Evolutionary conservation across 306 rosid genomes (phyloP).

Genomic region (Quillaja saponaria): DNA sequence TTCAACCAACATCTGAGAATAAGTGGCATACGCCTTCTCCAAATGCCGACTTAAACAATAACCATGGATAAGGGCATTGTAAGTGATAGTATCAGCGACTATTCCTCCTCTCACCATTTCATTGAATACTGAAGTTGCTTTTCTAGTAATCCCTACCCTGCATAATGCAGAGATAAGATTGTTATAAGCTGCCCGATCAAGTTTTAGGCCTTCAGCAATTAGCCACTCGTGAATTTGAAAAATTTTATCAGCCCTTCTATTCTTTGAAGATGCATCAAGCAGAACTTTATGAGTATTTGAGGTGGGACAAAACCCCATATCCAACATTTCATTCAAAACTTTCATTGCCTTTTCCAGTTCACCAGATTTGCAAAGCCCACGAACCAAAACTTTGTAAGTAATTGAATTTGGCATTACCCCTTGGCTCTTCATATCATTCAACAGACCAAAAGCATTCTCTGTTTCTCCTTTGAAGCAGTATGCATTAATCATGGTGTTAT

Average conservation of each 20-base stretch:
- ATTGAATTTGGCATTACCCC: constrained; percentile 56
- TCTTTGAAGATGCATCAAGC: constrained; percentile 63
- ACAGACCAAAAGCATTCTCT: constrained; percentile 58
- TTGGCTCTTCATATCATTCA: constrained; percentile 77
- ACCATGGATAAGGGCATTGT: constrained; percentile 75
- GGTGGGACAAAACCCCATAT: constrained; percentile 52
- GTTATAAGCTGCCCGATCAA: constrained; percentile 56
- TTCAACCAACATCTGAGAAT: constrained; percentile 56
- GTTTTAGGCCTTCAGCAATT: constrained; percentile 62
- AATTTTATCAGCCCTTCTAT: constrained; percentile 57
- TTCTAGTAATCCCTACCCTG: constrained; percentile 79
- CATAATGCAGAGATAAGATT: constrained; percentile 67
- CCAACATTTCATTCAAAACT: constrained; percentile 60
- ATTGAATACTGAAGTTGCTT: constrained; percentile 61
- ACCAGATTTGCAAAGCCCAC: constrained; percentile 66
- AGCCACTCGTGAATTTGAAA: constrained; percentile 66
- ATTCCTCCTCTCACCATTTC: constrained; percentile 63
- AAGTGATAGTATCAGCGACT: constrained; percentile 60
- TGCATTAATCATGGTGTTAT: constrained; percentile 68
- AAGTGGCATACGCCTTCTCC: constrained; percentile 57
- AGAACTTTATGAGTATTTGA: constrained; percentile 56
- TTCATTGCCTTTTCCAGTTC: constrained; percentile 58
- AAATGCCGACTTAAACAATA: constrained; percentile 67
- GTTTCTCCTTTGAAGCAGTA: constrained; percentile 59
- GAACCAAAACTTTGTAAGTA: constrained; percentile 62